phyloP scores from a whole-genome alignment of 352 stramenopile species.

The Pilasporangium apinafurcum region DNA sequence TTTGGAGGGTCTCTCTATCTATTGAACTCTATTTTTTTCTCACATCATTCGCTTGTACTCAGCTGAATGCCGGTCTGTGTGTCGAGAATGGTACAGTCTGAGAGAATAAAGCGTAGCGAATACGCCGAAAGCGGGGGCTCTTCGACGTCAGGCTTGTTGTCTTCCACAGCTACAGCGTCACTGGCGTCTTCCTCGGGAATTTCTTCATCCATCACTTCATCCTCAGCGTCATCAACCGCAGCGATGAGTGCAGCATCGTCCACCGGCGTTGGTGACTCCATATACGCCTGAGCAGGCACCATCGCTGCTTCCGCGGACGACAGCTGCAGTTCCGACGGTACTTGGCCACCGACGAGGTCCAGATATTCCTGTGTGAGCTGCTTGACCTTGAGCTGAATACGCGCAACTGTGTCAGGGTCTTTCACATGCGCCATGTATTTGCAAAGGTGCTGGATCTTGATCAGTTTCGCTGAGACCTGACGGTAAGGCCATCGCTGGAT shows the following conservation, averaged over 20 bases:
- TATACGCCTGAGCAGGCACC: constrained; percentile 37
- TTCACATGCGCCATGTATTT: constrained; percentile 81
- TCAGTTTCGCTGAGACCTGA: constrained; percentile 78
- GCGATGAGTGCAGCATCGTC: constrained; percentile 49
- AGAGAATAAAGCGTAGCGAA: constrained; percentile 77
- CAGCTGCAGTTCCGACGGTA: constrained; percentile 67
- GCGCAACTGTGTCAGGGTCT: constrained; percentile 57
- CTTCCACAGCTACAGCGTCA: constrained; percentile 5
- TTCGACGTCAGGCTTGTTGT: background rate
- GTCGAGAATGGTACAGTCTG: constrained; percentile 71
- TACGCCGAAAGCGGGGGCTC: constrained; percentile 52
- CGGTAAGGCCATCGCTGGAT: constrained; percentile 83
- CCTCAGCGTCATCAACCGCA: constrained; percentile 27
- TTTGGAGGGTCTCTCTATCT: too few relatives aligned
- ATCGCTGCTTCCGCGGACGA: constrained; percentile 43
- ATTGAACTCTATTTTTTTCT: background rate
- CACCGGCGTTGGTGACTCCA: constrained; percentile 24
- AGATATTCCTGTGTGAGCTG: constrained; percentile 78
- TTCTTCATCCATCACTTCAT: constrained; percentile 41
- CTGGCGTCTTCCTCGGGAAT: constrained; percentile 33
- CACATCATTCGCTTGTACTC: constrained; percentile 1
- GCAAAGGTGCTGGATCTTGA: constrained; percentile 83
- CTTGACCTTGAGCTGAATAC: constrained; percentile 74
- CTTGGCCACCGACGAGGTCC: constrained; percentile 66
- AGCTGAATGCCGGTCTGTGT: constrained; percentile 41